Conservation (phyloP, 2,329 filamentous ascomycete genomes). For the Cucurbitaria berberidis region DNA sequence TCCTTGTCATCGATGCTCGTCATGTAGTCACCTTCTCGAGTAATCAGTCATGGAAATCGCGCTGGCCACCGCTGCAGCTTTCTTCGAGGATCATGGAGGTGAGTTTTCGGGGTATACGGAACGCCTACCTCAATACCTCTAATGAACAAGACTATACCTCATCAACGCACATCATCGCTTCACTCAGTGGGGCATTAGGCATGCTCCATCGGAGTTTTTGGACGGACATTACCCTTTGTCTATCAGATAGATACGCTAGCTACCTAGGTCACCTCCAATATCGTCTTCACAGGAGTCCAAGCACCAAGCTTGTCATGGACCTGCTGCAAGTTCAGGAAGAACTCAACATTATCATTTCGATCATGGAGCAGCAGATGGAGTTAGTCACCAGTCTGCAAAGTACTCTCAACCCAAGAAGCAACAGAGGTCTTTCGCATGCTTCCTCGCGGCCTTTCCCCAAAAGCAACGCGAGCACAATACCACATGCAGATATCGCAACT, state of each 20-base stretch:
- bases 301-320: constrained; percentile 54
- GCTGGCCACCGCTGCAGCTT: constrained; percentile 52
- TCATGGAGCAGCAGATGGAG: constrained; percentile 52
- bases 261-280: constrained; percentile 53
- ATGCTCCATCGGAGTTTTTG: constrained; percentile 54
- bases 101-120: constrained; percentile 51
- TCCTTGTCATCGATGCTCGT: constrained; percentile 49
- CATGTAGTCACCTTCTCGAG: constrained; percentile 53
- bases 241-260: constrained; percentile 52
- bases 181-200: constrained; percentile 50
- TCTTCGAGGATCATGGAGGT: constrained; percentile 50
- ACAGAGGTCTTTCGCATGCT: constrained; percentile 8
- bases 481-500: constrained; percentile 37
- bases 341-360: constrained; percentile 53
- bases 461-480: constrained; percentile 19
- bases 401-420: constrained; percentile 10
- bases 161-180: constrained; percentile 46
- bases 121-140: constrained; percentile 43
- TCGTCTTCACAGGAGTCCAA: constrained; percentile 50
- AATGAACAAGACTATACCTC: constrained; percentile 48
- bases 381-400: constrained; percentile 43
- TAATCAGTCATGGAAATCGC: constrained; percentile 54
- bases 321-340: constrained; percentile 54
- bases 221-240: constrained; percentile 50
- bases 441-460: constrained; percentile 18